These are phyloP conservation scores for Ogataea trehalophila DNA, from an alignment of 805 yeast genomes.

Conservation along the genomic window DNA sequence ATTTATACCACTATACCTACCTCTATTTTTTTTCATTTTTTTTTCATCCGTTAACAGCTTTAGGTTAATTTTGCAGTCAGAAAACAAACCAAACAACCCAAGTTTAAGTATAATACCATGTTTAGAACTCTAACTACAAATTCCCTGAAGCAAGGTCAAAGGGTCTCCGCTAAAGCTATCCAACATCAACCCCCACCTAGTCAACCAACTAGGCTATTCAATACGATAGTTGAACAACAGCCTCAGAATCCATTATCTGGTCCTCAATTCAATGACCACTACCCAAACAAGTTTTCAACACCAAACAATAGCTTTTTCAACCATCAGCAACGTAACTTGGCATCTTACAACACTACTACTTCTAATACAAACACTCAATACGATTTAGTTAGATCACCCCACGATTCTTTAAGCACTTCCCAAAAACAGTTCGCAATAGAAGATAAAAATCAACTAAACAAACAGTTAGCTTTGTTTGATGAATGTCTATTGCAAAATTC, in stretches of 20 bases:
- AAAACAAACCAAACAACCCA: background rate
- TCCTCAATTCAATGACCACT: background rate
- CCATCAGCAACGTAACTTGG: background rate
- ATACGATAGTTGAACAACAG: conserved; percentile 17
- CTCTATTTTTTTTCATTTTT: background rate
- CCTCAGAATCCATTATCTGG: background rate
- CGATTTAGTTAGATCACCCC: conserved; percentile 2
- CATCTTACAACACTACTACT: background rate
- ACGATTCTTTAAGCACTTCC: too few species aligned
- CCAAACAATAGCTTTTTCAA: background rate
- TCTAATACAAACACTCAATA: conserved; percentile 5
- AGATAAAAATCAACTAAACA: conserved; percentile 8
- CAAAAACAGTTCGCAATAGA: conserved; percentile 1
- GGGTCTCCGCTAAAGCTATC: conserved; percentile 29
- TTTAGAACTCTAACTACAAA: conserved; percentile 27
- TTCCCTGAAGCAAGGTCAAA: conserved; percentile 30
- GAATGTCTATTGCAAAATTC: conserved; percentile 39
- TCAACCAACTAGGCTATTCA: conserved; percentile 21
- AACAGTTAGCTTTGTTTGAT: conserved; percentile 43
- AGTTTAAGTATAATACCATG: conserved; percentile 12
- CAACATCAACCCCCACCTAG: conserved; percentile 26
- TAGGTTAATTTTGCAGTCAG: background rate
- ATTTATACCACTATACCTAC: too few species aligned
- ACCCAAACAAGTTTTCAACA: background rate
- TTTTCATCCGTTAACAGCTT: too few species aligned